Base-by-base conservation (phyloP, 345 rosid genomes). In the Ailanthus altissimus region DNA sequence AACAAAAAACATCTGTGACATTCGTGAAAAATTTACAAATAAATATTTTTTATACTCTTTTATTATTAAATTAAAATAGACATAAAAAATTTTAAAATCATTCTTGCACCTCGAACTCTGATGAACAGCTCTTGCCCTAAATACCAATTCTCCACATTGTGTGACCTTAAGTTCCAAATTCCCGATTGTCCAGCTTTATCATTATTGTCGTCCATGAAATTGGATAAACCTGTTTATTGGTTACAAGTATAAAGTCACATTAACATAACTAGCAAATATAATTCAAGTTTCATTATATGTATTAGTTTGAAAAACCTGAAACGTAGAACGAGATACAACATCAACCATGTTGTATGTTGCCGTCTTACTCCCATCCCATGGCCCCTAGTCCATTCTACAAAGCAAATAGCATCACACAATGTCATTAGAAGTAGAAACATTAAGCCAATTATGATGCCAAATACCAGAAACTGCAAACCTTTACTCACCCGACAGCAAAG, bases 81-180 rank as follows among this genome's bases (percentile, higher is more conserved):
- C n/a, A n/a, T n/a, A n/a, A n/a, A n/a, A n/a, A n/a, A n/a, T n/a
- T n/a, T n/a, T n/a, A n/a, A n/a, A n/a, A n/a, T n/a, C n/a, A n/a
- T 57, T 5, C 66, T 40, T 42, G 13, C 18, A 32, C 82, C 64
- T 78, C 71, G 72, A 23, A 86, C 87, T 69, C 86, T 82, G 21
- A 85, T 26, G 68, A 83, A 87, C 1, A 87, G 68, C 60, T 87
- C 82, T 64, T 85, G 90, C 20, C 87, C 88, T 8, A 82, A 87
- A 78, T 76, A 85, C 68, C 76, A 80, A 5, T 79, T 60, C 71
- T 84, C 88, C 28, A 76, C 77, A 60, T 82, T 21, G 70, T 84
- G 86, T 13, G 89, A 86, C 78, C 91, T 81, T 82, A 86, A 70
- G 67, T 80, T 86, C 89, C 91, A 86, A 80, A 82, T 67, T n/a